Evolutionary conservation across 352 stramenopile species (phyloP).

Genomic region (Phytophthora fragariaefolia): DNA sequence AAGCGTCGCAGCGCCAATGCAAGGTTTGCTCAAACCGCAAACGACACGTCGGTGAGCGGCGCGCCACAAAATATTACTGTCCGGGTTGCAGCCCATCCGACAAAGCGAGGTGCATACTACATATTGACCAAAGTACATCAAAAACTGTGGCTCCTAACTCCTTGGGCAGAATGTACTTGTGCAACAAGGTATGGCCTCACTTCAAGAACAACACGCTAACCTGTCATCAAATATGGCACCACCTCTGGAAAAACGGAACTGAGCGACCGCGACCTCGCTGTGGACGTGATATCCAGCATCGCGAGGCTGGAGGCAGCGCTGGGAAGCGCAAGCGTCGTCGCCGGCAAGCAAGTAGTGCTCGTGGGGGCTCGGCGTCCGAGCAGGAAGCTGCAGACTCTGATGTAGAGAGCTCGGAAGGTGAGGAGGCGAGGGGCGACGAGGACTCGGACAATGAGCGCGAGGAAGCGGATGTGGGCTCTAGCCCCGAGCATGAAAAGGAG

Average conservation of each 20-base stretch:
- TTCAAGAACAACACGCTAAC: conserved; percentile 4
- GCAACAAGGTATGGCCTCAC: background rate
- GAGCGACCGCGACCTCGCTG: conserved; percentile 1
- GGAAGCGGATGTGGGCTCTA: too few species aligned
- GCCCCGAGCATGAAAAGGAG: too few species aligned
- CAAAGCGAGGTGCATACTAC: conserved; percentile 1
- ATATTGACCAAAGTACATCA: background rate
- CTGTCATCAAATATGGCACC: conserved; percentile 13
- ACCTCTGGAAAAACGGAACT: conserved; percentile 5
- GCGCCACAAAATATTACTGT: conserved; percentile 18
- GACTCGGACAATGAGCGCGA: too few species aligned
- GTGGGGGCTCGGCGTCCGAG: too few species aligned
- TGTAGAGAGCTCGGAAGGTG: too few species aligned
- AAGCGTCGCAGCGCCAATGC: conserved; percentile 9
- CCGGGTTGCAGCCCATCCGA: conserved; percentile 8
- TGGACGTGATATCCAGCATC: background rate
- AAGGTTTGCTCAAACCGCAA: conserved; percentile 18
- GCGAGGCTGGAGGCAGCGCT: background rate
- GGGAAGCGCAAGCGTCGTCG: background rate
- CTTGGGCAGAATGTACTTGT: background rate
- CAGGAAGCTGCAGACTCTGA: too few species aligned
- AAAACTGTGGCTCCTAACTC: background rate
- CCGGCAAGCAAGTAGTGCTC: too few species aligned
- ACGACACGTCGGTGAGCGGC: conserved; percentile 1
- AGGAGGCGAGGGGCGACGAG: too few species aligned